Percentiles rank a stretch among this genome's conserved stretches.
Conservation (phyloP, 2,329 filamentous ascomycete genomes). For the Pyricularia pennisetigena region DNA sequence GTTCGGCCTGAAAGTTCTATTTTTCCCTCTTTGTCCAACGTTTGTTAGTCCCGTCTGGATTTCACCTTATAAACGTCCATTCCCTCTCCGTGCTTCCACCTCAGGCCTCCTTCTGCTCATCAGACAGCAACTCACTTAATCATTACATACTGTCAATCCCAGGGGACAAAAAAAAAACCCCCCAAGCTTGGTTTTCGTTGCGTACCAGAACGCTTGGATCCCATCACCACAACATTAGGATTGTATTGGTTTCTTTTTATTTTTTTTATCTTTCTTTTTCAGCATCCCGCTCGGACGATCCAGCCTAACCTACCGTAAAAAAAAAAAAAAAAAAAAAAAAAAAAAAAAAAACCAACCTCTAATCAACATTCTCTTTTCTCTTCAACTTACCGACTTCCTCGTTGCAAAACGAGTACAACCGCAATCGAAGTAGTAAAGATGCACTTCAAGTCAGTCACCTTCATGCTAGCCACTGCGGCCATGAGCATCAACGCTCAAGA, state of each 20-base stretch:
- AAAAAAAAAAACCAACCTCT: neutral
- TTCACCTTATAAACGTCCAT: conserved; percentile 4
- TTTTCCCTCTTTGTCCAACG: neutral
- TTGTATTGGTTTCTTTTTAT: neutral
- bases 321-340: neutral
- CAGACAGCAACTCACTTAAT: neutral
- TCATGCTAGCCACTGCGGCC: conserved; percentile 3
- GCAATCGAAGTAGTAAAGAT: conserved; percentile 1
- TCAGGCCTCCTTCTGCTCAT: neutral
- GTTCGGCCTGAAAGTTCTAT: neutral
- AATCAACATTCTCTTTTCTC: neutral
- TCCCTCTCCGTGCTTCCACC: neutral
- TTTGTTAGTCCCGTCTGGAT: neutral
- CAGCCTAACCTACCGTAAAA: neutral
- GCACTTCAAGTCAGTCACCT: conserved; percentile 1
- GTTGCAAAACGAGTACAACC: neutral
- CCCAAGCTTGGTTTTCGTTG: too few relatives aligned
- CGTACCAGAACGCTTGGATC: neutral
- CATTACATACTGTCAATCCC: neutral
- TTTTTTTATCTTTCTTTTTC: neutral
- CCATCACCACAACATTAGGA: neutral
- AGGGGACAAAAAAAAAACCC: too few relatives aligned
- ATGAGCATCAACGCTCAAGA: conserved; percentile 4
- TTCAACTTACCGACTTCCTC: neutral
- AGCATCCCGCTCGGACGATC: neutral